A percentile compares a stretch with the other conserved stretches of the same genome.
phyloP scores from a whole-genome alignment of 2,329 filamentous ascomycete genomes.

The Pleochaeta shiraiana region DNA sequence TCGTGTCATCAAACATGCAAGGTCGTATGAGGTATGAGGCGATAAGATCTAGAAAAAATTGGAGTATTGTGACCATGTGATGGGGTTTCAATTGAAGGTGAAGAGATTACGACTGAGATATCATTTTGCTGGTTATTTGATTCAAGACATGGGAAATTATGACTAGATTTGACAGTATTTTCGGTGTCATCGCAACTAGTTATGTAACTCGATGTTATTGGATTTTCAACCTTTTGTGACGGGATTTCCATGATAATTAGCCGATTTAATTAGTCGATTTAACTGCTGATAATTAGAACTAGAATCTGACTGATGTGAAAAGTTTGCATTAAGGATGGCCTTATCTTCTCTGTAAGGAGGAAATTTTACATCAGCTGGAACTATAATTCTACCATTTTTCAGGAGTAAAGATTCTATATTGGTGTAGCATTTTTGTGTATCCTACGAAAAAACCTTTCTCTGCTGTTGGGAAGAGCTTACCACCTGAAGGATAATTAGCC shows the following conservation, averaged over 20 bases:
- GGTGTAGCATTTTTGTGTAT: not conserved
- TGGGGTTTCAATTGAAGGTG: not conserved
- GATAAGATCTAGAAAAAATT: not conserved
- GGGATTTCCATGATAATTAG: too few species aligned
- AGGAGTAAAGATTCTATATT: not conserved
- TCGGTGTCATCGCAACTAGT: too few species aligned
- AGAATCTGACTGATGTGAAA: not conserved
- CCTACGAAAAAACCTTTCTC: slow-evolving; percentile 2
- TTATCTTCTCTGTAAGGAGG: not conserved
- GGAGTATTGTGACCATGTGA: not conserved
- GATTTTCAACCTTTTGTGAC: too few species aligned
- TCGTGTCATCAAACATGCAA: slow-evolving; percentile 55
- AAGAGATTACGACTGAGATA: not conserved
- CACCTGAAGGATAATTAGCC: not conserved
- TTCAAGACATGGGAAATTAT: not conserved
- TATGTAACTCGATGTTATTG: too few species aligned
- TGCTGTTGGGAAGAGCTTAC: not conserved
- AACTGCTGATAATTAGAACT: not conserved
- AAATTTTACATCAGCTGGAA: not conserved
- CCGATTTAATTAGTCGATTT: too few species aligned
- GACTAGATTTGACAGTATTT: too few species aligned
- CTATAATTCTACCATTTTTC: not conserved
- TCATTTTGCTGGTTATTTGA: not conserved
- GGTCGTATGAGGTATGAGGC: slow-evolving; percentile 39
- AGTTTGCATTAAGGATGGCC: not conserved